Conservation (phyloP, 495 filamentous ascomycete genomes). For the Aspergillus funiculosus region DNA sequence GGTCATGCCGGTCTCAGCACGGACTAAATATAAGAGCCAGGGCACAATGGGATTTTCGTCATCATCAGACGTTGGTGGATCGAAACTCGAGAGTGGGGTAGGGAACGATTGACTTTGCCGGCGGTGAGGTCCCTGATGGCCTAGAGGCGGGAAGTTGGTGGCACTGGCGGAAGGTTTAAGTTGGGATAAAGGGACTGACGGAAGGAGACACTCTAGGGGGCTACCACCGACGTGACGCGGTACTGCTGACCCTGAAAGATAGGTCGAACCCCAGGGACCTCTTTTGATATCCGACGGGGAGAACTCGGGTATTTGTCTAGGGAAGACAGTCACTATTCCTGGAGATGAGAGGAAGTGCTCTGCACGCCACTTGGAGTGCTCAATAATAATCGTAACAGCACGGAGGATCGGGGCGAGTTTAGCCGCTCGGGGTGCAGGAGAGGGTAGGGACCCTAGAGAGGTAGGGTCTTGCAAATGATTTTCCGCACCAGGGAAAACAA, state of each 20-base stretch:
- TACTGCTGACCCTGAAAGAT: conserved; percentile 41
- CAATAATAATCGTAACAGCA: conserved; percentile 72
- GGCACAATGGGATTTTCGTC: conserved; percentile 74
- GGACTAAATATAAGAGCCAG: conserved; percentile 71
- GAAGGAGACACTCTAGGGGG: conserved; percentile 57
- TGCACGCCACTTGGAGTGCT: conserved; percentile 70
- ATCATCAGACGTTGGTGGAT: conserved; percentile 47
- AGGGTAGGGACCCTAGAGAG: conserved; percentile 32
- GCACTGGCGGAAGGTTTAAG: conserved; percentile 28
- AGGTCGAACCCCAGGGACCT: conserved; percentile 42
- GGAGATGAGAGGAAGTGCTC: conserved; percentile 74
- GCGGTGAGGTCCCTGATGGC: conserved; percentile 41
- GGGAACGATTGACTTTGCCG: conserved; percentile 39
- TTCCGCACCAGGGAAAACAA: conserved; percentile 53
- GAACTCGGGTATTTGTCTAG: conserved; percentile 42
- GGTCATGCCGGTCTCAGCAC: conserved; percentile 55
- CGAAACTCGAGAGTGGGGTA: conserved; percentile 30
- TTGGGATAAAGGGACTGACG: conserved; percentile 37
- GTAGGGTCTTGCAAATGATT: conserved; percentile 30
- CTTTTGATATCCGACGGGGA: conserved; percentile 41
- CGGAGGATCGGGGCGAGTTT: conserved; percentile 68
- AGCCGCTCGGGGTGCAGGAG: conserved; percentile 52
- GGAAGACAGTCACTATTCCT: conserved; percentile 66
- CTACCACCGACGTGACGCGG: conserved; percentile 40
- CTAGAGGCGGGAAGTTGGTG: conserved; percentile 54